Evolutionary conservation across 1,284 basidiomycete species (phyloP).

Genomic region (Leccinum pallidistipes): DNA sequence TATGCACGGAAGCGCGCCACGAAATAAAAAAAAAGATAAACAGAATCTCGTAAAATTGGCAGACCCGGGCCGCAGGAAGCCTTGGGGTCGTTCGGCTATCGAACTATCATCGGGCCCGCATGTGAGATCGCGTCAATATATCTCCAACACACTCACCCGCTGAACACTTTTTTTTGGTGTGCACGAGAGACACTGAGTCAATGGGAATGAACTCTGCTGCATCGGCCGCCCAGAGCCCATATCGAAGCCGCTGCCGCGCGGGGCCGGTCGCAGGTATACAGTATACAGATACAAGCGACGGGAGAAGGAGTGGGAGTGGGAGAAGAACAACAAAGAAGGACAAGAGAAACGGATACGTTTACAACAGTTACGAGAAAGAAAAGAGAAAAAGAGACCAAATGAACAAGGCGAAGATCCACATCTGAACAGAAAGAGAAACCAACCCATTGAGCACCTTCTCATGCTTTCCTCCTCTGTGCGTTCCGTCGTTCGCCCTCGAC

Average conservation of each 20-base stretch:
- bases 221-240: neutral
- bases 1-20: neutral
- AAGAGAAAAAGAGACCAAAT: neutral
- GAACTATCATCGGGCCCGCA: neutral
- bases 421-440: neutral
- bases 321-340: neutral
- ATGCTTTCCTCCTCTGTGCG: conserved; percentile 23
- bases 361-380: neutral
- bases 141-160: neutral
- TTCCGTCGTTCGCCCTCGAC: conserved; percentile 37
- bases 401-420: neutral
- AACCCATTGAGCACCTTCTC: neutral
- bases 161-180: neutral
- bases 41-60: neutral
- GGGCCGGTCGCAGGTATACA: neutral
- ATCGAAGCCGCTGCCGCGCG: neutral
- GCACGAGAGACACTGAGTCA: neutral
- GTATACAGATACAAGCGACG: neutral
- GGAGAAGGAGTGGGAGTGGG: neutral
- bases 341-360: neutral
- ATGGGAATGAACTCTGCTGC: neutral
- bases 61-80: neutral
- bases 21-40: neutral
- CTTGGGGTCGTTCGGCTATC: neutral
- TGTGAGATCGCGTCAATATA: neutral